phyloP scores from a whole-genome alignment of 2,329 filamentous ascomycete species.

The Dactylellina haptotyla region DNA sequence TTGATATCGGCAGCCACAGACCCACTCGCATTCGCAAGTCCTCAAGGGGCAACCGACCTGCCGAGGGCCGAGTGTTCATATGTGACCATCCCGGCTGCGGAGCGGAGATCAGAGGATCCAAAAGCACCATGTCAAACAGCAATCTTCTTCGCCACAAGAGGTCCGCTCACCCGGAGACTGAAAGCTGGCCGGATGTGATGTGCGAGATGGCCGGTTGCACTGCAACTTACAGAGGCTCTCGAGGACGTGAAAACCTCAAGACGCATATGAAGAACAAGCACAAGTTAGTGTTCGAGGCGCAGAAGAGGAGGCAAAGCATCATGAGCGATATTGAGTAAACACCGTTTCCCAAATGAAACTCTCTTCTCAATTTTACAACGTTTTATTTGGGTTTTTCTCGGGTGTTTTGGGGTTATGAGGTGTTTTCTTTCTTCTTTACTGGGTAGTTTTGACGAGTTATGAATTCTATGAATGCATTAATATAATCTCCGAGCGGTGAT shows the following conservation, averaged over 20 bases:
- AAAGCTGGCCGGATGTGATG: conserved; percentile 16
- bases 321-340: conserved; percentile 1
- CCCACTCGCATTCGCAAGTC: conserved; percentile 24
- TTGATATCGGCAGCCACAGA: neutral
- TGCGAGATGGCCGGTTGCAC: conserved; percentile 23
- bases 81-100: conserved; percentile 46
- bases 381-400: neutral
- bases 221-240: conserved; percentile 30
- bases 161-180: conserved; percentile 27
- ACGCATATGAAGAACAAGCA: conserved; percentile 50
- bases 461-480: no score
- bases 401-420: neutral
- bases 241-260: conserved; percentile 44
- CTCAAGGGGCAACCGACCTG: conserved; percentile 17
- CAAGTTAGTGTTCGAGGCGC: conserved; percentile 4
- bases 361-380: neutral
- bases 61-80: conserved; percentile 41
- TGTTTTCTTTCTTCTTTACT: no score
- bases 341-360: neutral
- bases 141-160: conserved; percentile 47
- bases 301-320: conserved; percentile 7
- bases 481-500: no score
- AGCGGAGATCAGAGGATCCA: conserved; percentile 45
- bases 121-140: conserved; percentile 48
- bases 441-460: no score